phyloP scores from a whole-genome alignment of 257 asterid genomes.

The Lavandula angustifolia region DNA sequence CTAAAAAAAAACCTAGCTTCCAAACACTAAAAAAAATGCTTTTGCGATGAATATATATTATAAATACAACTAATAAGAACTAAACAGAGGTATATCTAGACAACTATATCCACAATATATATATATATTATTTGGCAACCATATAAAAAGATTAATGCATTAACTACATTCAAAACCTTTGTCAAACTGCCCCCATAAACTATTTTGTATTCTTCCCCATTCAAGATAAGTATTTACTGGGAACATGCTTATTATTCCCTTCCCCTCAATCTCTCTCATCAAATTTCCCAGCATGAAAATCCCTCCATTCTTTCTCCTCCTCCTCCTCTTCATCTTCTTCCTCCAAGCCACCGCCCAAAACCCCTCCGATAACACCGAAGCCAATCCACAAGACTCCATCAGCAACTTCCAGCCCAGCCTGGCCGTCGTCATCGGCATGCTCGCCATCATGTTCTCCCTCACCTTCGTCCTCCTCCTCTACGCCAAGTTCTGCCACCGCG shows the following conservation, averaged over 20 bases:
- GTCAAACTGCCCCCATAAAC: conserved; percentile 35
- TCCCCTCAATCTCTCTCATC: background rate
- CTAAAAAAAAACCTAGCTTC: too few relatives aligned
- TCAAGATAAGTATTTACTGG: conserved; percentile 38
- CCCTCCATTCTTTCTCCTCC: conserved; percentile 8
- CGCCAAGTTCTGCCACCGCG: conserved; percentile 72
- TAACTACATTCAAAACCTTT: conserved; percentile 25
- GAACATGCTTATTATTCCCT: conserved; percentile 9
- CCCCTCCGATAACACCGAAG: conserved; percentile 2
- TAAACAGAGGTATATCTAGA: too few relatives aligned
- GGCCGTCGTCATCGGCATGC: conserved; percentile 69
- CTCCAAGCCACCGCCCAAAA: conserved; percentile 37
- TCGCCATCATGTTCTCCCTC: conserved; percentile 60
- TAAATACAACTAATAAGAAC: too few relatives aligned
- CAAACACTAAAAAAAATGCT: too few relatives aligned
- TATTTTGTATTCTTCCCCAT: conserved; percentile 19
- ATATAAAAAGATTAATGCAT: conserved; percentile 11
- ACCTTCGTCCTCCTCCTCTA: conserved; percentile 72
- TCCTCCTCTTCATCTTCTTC: conserved; percentile 35
- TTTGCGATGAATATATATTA: too few relatives aligned
- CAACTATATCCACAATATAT: too few relatives aligned
- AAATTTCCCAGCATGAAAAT: conserved; percentile 17
- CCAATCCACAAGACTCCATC: conserved; percentile 27
- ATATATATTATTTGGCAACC: too few relatives aligned
- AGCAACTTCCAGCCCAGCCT: conserved; percentile 65